A percentile compares a stretch with the other conserved stretches of the same genome.
Evolutionary conservation across 2,329 filamentous ascomycete genomes (phyloP).

Genomic region (Dendryphion nanum): DNA sequence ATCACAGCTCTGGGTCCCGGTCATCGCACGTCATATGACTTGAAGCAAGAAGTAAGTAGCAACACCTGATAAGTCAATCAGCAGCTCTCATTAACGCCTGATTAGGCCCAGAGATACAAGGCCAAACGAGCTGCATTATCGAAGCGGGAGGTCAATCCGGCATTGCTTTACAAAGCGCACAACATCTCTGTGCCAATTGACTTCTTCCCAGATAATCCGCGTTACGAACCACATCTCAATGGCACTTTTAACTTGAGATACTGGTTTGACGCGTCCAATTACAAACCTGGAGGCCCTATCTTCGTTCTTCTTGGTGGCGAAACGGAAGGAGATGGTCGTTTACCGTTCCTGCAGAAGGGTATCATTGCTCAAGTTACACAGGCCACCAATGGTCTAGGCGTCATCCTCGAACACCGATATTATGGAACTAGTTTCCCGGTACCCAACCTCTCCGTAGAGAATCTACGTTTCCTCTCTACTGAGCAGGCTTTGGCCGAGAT

Average conservation of each 20-base stretch:
- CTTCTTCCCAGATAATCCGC: conserved; percentile 77
- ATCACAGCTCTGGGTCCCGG: conserved; percentile 9
- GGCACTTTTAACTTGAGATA: conserved; percentile 71
- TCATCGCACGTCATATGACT: conserved; percentile 10
- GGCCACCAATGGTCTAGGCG: conserved; percentile 67
- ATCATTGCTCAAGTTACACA: conserved; percentile 69
- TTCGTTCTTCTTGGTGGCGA: conserved; percentile 76
- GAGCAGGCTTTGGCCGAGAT: conserved; percentile 80
- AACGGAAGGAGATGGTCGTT: conserved; percentile 59
- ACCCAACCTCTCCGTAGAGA: conserved; percentile 64
- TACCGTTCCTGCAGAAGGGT: conserved; percentile 74
- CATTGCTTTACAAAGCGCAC: conserved; percentile 46
- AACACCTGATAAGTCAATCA: too few species aligned
- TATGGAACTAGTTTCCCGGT: conserved; percentile 76
- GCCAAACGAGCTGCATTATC: conserved; percentile 14
- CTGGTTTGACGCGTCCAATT: conserved; percentile 78
- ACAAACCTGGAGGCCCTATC: conserved; percentile 75
- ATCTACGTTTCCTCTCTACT: conserved; percentile 76
- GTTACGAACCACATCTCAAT: conserved; percentile 73
- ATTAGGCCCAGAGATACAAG: conserved; percentile 15
- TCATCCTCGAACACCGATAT: conserved; percentile 84
- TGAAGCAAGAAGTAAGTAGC: conserved; percentile 21
- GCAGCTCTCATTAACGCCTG: too few species aligned
- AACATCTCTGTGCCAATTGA: conserved; percentile 64
- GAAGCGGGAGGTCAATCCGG: conserved; percentile 36